A percentile compares a stretch with the other conserved stretches of the same genome.
Conservation (phyloP, 768 basidiomycete species). For the Polyporus arcularius region DNA sequence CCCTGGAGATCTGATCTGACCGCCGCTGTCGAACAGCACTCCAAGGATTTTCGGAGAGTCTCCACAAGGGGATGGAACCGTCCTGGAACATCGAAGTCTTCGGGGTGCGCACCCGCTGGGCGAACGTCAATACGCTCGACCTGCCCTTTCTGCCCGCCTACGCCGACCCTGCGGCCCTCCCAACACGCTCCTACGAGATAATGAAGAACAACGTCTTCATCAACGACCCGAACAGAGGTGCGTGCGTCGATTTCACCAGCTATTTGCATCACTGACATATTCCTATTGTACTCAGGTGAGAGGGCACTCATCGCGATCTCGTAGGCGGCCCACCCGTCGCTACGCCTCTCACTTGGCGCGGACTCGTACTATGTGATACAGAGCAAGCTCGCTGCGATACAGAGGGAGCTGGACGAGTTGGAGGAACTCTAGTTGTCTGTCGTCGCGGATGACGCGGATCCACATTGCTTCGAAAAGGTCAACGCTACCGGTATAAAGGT, state of each 20-base stretch:
- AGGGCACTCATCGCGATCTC: constrained; percentile 5
- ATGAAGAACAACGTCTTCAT: neutral
- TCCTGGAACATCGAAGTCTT: constrained; percentile 23
- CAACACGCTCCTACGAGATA: neutral
- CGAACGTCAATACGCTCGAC: neutral
- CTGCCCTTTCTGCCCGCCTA: constrained; percentile 3
- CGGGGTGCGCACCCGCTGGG: constrained; percentile 26
- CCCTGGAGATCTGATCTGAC: neutral
- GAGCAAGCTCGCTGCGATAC: constrained; percentile 1
- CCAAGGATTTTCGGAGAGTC: constrained; percentile 24
- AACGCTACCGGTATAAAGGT: neutral
- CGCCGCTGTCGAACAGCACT: constrained; percentile 9
- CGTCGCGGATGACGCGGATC: constrained; percentile 9
- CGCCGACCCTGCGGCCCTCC: neutral
- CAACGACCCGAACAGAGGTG: constrained; percentile 7
- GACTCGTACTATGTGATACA: constrained; percentile 3
- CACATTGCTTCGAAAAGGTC: neutral
- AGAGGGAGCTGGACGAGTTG: constrained; percentile 9
- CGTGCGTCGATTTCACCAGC: neutral
- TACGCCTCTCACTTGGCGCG: constrained; percentile 1
- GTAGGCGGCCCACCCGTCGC: constrained; percentile 4
- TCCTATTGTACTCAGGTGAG: neutral
- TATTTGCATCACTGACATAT: neutral
- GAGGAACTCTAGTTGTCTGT: constrained; percentile 4
- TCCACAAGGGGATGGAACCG: constrained; percentile 22